phyloP scores from a whole-genome alignment of 257 asterid genomes.

The Verbascum thapsus region DNA sequence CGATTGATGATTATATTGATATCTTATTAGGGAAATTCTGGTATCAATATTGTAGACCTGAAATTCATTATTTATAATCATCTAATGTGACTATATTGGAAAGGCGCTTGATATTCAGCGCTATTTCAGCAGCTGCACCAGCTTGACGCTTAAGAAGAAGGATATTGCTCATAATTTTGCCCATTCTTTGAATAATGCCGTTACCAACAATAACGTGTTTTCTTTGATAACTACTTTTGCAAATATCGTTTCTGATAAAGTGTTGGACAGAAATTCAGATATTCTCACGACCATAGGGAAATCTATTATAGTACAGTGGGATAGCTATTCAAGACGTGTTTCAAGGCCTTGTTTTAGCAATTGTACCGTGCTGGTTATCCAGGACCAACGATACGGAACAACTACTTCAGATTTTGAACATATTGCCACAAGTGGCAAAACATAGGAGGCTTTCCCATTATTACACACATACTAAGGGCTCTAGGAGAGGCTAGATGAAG shows the following conservation, averaged over 20 bases:
- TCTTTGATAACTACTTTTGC: constrained; percentile 72
- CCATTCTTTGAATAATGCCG: constrained; percentile 56
- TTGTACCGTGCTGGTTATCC: constrained; percentile 87
- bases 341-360: constrained; percentile 83
- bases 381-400: constrained; percentile 53
- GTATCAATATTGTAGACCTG: no score
- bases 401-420: constrained; percentile 82
- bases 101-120: no score
- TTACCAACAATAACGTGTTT: constrained; percentile 77
- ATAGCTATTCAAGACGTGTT: constrained; percentile 71
- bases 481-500: constrained; percentile 76
- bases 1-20: no score
- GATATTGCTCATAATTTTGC: constrained; percentile 46
- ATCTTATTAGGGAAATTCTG: no score
- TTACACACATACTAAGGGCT: constrained; percentile 67
- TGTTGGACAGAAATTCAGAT: constrained; percentile 69
- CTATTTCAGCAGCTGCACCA: no score
- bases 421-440: constrained; percentile 77
- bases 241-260: constrained; percentile 69
- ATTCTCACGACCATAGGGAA: constrained; percentile 70
- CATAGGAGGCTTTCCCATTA: constrained; percentile 67
- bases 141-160: no score
- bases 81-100: no score
- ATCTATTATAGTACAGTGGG: constrained; percentile 86
- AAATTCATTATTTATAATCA: no score